These are phyloP conservation scores for Alternaria infectoria DNA, from an alignment of 2,329 filamentous ascomycete genomes.

Conservation along the genomic window DNA sequence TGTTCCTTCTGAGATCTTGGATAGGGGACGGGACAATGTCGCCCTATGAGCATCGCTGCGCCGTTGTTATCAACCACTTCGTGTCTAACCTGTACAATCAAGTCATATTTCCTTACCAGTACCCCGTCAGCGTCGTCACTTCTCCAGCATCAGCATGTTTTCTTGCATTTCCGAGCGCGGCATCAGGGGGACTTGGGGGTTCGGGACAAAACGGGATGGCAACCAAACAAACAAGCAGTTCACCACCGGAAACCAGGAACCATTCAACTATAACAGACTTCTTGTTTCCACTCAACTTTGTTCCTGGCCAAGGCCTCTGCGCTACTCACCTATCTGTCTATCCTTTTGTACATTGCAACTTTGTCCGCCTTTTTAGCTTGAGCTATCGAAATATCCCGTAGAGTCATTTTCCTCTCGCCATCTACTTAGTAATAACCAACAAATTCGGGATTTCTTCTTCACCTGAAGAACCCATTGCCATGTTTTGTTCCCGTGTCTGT, in stretches of 20 bases:
- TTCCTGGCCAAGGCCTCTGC: not conserved
- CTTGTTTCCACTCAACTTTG: not conserved
- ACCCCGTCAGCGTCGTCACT: conserved; percentile 1
- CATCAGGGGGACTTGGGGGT: not conserved
- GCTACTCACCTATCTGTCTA: not conserved
- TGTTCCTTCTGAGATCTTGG: conserved; percentile 49
- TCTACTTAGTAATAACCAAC: not conserved
- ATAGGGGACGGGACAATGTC: conserved; percentile 34
- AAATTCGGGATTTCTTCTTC: not conserved
- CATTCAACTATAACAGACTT: not conserved
- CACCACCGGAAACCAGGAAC: not conserved
- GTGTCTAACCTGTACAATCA: not conserved
- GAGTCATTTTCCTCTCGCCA: not conserved
- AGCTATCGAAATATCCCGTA: not conserved
- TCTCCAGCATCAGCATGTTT: not conserved
- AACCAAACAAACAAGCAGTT: not conserved
- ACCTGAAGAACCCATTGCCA: not conserved
- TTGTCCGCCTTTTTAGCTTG: not conserved
- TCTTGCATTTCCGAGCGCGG: conserved; percentile 1
- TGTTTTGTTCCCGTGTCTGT: not conserved
- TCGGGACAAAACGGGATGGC: not conserved
- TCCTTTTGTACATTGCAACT: not conserved
- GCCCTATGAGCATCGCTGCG: conserved; percentile 15
- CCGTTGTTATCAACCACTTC: not conserved
- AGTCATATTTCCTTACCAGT: conserved; percentile 1